phyloP scores from a whole-genome alignment of 1,139 yeast genomes.

The Maudiozyma humilis region DNA sequence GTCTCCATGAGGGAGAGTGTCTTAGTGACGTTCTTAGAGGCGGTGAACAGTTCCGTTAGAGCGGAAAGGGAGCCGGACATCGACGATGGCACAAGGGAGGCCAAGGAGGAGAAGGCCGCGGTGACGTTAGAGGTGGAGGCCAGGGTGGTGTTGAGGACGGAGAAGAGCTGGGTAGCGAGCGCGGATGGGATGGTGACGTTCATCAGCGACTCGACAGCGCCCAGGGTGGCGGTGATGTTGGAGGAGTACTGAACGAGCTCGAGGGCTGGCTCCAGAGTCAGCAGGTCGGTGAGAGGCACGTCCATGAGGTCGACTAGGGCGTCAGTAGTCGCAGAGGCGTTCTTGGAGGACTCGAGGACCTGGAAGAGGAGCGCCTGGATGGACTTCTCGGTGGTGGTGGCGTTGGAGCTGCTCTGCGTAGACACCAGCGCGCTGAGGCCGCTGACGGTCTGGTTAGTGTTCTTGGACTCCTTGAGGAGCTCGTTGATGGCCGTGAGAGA shows the following conservation, averaged over 20 bases:
- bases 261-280: constrained; percentile 24
- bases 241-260: constrained; percentile 21
- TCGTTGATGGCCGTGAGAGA: constrained; percentile 21
- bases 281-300: constrained; percentile 18
- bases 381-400: constrained; percentile 14
- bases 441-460: constrained; percentile 19
- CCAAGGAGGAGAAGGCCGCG: constrained; percentile 6
- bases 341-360: constrained; percentile 23
- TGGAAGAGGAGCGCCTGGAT: constrained; percentile 18
- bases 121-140: constrained; percentile 7
- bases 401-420: constrained; percentile 13
- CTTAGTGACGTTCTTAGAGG: constrained; percentile 14
- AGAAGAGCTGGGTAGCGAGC: constrained; percentile 16
- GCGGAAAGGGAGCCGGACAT: constrained; percentile 8
- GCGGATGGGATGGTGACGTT: constrained; percentile 24
- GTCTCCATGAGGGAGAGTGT: constrained; percentile 19
- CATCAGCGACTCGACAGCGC: constrained; percentile 25
- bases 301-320: constrained; percentile 19
- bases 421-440: constrained; percentile 19
- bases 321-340: constrained; percentile 23
- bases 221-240: constrained; percentile 26
- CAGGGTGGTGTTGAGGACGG: constrained; percentile 1
- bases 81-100: constrained; percentile 7
- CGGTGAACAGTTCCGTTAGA: constrained; percentile 13
- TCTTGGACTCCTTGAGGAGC: constrained; percentile 22